Evolutionary conservation across 306 rosid genomes (phyloP).

Genomic region (Acacia melanoxylon): DNA sequence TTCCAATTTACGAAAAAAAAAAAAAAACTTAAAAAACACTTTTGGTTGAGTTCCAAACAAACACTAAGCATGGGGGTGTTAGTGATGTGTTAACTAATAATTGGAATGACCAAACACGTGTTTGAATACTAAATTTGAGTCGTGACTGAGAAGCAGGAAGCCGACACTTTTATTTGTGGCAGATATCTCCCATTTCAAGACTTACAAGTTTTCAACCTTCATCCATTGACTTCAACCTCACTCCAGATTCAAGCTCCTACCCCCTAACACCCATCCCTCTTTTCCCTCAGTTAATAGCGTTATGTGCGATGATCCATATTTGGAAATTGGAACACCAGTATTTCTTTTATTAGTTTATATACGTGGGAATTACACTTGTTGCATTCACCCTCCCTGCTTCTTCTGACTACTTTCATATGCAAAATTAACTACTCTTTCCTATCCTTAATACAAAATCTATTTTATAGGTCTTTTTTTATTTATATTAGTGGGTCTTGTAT

Average conservation of each 20-base stretch:
- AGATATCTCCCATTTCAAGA: conserved; percentile 51
- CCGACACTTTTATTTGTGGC: conserved; percentile 34
- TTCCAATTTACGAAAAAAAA: too few relatives aligned
- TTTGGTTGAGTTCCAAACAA: too few relatives aligned
- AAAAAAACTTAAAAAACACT: too few relatives aligned
- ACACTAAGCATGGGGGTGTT: neutral
- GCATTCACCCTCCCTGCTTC: neutral
- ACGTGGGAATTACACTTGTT: neutral
- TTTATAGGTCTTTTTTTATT: too few relatives aligned
- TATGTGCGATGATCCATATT: neutral
- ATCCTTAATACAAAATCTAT: too few relatives aligned
- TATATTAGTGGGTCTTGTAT: too few relatives aligned
- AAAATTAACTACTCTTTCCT: neutral
- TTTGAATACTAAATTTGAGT: conserved; percentile 7
- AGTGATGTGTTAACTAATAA: neutral
- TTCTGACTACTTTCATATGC: neutral
- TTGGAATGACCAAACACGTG: conserved; percentile 28
- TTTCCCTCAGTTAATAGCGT: neutral
- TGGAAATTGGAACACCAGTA: neutral
- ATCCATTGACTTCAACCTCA: conserved; percentile 49
- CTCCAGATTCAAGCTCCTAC: conserved; percentile 38
- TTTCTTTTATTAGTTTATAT: neutral
- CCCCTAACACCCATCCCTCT: neutral
- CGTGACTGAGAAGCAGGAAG: conserved; percentile 53
- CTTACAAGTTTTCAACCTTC: neutral